Conservation (phyloP, 345 rosid species). For the Sonneratia alba region DNA sequence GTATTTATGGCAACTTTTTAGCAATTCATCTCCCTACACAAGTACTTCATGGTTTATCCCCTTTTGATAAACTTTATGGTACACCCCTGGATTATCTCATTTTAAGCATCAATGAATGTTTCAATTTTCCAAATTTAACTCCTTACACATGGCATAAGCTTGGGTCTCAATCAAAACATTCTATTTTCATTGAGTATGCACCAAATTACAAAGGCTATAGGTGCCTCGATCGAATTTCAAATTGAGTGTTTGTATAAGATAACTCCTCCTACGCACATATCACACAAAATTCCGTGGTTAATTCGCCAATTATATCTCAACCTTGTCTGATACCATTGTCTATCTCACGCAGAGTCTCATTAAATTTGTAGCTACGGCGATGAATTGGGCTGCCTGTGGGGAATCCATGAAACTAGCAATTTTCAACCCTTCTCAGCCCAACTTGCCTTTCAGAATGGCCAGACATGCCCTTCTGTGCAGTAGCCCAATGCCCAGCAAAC, state of each 20-base stretch:
- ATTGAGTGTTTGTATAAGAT: background rate
- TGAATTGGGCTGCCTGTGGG: too few species aligned
- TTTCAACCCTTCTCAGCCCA: too few species aligned
- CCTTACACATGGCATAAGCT: background rate
- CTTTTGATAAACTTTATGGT: background rate
- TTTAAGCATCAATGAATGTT: background rate
- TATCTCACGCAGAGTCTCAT: too few species aligned
- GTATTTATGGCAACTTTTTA: background rate
- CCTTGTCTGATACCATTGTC: too few species aligned
- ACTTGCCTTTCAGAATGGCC: too few species aligned
- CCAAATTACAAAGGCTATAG: background rate
- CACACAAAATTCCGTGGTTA: background rate
- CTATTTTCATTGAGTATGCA: background rate
- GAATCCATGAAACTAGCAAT: too few species aligned
- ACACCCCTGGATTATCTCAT: background rate
- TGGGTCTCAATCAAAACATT: background rate
- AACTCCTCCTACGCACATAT: background rate
- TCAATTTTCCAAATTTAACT: background rate
- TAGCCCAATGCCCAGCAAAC: too few species aligned
- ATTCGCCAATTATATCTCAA: too few species aligned
- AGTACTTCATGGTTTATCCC: background rate
- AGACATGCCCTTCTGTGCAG: too few species aligned
- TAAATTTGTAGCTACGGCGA: too few species aligned
- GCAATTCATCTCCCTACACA: background rate
- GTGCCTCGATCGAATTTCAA: background rate